A percentile compares a stretch with the other conserved stretches of the same genome.
These are phyloP conservation scores for Apodospora peruviana DNA, from an alignment of 495 filamentous ascomycete genomes.

Conservation along the genomic window DNA sequence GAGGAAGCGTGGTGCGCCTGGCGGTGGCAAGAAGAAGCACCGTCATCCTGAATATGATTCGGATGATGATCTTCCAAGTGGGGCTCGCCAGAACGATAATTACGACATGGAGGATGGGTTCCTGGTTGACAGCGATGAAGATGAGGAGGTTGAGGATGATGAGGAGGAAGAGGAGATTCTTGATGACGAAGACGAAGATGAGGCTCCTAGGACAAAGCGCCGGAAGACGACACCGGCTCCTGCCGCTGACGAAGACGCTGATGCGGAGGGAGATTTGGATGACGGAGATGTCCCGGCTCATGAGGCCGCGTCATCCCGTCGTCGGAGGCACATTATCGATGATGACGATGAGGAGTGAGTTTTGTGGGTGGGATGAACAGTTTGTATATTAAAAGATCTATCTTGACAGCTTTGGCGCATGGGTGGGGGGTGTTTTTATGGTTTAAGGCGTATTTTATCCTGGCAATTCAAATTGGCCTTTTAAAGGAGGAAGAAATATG, in stretches of 20 bases:
- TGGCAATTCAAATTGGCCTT: too few species aligned
- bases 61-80: slow-evolving; percentile 61
- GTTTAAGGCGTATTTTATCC: neutral
- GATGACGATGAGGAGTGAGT: slow-evolving; percentile 41
- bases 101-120: slow-evolving; percentile 81
- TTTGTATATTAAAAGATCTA: slow-evolving; percentile 14
- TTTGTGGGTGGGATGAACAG: neutral
- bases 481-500: too few species aligned
- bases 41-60: slow-evolving; percentile 50
- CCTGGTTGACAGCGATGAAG: slow-evolving; percentile 69
- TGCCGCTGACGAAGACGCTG: slow-evolving; percentile 19
- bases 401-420: too few species aligned
- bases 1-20: slow-evolving; percentile 40
- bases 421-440: neutral
- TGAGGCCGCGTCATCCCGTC: slow-evolving; percentile 21
- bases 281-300: slow-evolving; percentile 37
- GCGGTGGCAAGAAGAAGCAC: slow-evolving; percentile 36
- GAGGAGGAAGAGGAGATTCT: slow-evolving; percentile 54
- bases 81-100: slow-evolving; percentile 65
- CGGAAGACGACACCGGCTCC: slow-evolving; percentile 42
- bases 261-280: slow-evolving; percentile 29
- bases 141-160: slow-evolving; percentile 55
- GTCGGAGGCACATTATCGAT: slow-evolving; percentile 41
- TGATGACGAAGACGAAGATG: slow-evolving; percentile 42
- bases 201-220: slow-evolving; percentile 41